Evolutionary conservation across 1,139 yeast genomes (phyloP), one percentile per base, ranked within the genome.

Genomic region (Blastobotrys persicus): DNA sequence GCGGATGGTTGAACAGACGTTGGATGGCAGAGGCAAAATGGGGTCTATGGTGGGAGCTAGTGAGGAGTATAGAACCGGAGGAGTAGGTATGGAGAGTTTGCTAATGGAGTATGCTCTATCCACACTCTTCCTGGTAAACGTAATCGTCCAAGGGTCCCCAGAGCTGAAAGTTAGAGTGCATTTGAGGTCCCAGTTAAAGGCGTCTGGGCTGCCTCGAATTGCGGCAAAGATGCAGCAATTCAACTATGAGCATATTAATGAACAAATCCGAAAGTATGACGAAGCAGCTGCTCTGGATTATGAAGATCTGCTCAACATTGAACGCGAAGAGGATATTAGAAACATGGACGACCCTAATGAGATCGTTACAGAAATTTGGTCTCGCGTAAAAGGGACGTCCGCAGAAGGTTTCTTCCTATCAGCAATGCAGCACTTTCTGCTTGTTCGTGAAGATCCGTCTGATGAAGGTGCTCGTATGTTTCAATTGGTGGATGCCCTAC

Each of bases 1-100:
- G 47, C 74, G 77, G 58, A 73, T 85, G 9, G 85, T 88, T 2
- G 86, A 80, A 50, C 78, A 81, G 50, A 83, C 95, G 0, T 64
- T 92, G 47, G 91, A 85, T 55, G 97, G 97, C 1, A 77, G 92
- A 58, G 98, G 98, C 11, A 85, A 82, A 59, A 76, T 85, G 76
- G 95, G 96, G 13, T 87, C 96, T 0, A 70, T 85, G 59, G 98
- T 92, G 6, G 97, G 97, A 1, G 96, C 97, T 0, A 83, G 91
- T 54, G 95, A 85, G n/a, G 98, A 92, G 57, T 75, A 83, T 49
- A 81, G 82, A 54, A 72, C 79, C 12, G 75, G 80, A 7, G 88
- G 88, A 1, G 64, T 76, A 1, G 69, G 74, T 2, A 78, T 83
- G 39, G 96, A 89, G 61, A 81, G 80, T 55, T 81, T 85, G 48